Conservation (phyloP, 164 flowering plant species). For the Litsea cubeba region DNA sequence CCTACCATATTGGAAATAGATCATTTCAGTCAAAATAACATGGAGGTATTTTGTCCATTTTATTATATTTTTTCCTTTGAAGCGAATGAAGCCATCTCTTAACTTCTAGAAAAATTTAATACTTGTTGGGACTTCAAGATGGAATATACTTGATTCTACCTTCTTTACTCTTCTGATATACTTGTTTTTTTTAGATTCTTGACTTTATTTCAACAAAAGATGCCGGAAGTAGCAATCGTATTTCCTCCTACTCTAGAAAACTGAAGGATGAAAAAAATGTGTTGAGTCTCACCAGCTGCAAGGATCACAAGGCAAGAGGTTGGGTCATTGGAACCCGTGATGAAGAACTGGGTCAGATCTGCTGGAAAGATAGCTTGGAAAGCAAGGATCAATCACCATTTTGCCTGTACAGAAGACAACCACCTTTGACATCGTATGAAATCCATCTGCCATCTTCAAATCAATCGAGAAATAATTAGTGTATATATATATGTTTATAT, state of each 20-base stretch:
- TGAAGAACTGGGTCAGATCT: slow-evolving; percentile 43
- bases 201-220: slow-evolving; percentile 23
- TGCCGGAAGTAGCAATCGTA: slow-evolving; percentile 3
- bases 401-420: slow-evolving; percentile 49
- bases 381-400: slow-evolving; percentile 30
- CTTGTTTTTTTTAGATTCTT: slow-evolving; percentile 43
- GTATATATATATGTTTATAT: background rate
- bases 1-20: slow-evolving; percentile 74
- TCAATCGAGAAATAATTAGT: background rate
- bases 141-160: background rate
- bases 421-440: slow-evolving; percentile 34
- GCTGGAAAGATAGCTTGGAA: slow-evolving; percentile 50
- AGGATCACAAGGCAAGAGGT: slow-evolving; percentile 35
- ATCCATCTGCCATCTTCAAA: slow-evolving; percentile 1
- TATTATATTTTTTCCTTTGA: background rate
- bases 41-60: slow-evolving; percentile 44
- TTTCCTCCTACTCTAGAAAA: slow-evolving; percentile 9
- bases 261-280: slow-evolving; percentile 8
- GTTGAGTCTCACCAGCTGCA: slow-evolving; percentile 53
- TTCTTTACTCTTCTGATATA: background rate
- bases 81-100: background rate
- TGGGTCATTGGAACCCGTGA: slow-evolving; percentile 44
- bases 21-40: slow-evolving; percentile 60
- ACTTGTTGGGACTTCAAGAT: background rate
- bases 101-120: too few relatives aligned